Conservation (phyloP, 202 grass and related monocot genomes). For the Schoenoplectus tabernaemontani region DNA sequence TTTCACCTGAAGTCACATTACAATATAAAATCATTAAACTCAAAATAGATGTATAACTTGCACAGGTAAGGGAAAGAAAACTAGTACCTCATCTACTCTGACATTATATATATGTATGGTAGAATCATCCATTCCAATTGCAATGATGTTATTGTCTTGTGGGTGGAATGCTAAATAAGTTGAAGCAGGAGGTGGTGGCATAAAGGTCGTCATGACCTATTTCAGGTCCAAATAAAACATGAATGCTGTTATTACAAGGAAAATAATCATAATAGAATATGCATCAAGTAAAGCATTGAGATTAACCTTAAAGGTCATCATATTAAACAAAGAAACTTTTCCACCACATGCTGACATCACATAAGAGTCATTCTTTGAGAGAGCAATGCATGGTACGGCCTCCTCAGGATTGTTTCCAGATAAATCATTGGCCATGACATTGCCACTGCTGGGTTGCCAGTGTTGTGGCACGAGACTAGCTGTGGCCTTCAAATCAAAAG, state of each 20-base stretch:
- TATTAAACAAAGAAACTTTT: constrained; percentile 96
- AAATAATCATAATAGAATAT: constrained; percentile 10
- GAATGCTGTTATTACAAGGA: constrained; percentile 15
- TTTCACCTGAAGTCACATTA: constrained; percentile 59
- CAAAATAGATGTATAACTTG: not conserved
- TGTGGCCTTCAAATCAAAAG: constrained; percentile 53
- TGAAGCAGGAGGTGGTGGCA: constrained; percentile 77
- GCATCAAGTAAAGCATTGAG: not conserved
- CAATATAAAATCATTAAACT: constrained; percentile 20
- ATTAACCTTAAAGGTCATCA: constrained; percentile 97
- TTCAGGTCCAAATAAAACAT: constrained; percentile 19
- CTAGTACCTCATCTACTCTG: constrained; percentile 78
- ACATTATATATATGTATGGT: constrained; percentile 99
- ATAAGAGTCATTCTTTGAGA: constrained; percentile 97
- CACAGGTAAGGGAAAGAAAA: not conserved
- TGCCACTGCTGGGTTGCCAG: constrained; percentile 81
- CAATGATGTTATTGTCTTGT: constrained; percentile 96
- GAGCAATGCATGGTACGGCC: constrained; percentile 80
- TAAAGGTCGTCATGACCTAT: constrained; percentile 98
- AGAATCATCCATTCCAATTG: constrained; percentile 99
- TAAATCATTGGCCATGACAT: constrained; percentile 88
- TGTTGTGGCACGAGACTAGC: constrained; percentile 68
- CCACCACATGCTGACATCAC: constrained; percentile 98
- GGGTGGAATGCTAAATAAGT: constrained; percentile 95
- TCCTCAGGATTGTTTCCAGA: constrained; percentile 60